Conservation (phyloP, 768 basidiomycete genomes). For the Xerocomus spinulosus region DNA sequence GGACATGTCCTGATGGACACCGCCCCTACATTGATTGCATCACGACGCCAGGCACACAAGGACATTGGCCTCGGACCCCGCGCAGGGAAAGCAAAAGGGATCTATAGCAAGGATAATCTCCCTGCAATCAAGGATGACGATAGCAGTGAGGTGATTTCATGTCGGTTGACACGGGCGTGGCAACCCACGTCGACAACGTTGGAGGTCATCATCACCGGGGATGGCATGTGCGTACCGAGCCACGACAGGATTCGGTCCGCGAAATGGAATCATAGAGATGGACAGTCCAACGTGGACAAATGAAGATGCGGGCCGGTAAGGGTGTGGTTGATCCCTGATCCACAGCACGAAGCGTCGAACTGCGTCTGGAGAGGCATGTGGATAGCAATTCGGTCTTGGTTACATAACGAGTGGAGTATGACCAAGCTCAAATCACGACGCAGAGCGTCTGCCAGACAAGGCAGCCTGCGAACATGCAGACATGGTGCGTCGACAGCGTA, state of each 20-base stretch:
- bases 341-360: too few relatives aligned
- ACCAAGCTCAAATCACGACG: not conserved
- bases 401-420: too few relatives aligned
- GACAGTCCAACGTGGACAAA: not conserved
- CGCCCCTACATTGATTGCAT: constrained; percentile 23
- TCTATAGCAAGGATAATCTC: not conserved
- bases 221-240: constrained; percentile 13
- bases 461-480: constrained; percentile 23
- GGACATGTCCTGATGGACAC: constrained; percentile 12
- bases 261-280: constrained; percentile 1
- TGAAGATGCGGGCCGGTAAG: constrained; percentile 1
- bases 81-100: constrained; percentile 18
- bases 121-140: constrained; percentile 9
- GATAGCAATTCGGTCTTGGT: too few relatives aligned
- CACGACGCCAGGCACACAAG: constrained; percentile 24
- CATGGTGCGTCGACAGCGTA: constrained; percentile 18
- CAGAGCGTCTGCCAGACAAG: too few relatives aligned
- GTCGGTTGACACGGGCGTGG: constrained; percentile 14
- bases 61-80: constrained; percentile 30
- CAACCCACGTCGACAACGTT: constrained; percentile 8
- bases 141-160: constrained; percentile 24
- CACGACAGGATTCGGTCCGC: not conserved
- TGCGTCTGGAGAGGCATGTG: too few relatives aligned
- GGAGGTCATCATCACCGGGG: constrained; percentile 3
- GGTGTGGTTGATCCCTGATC: constrained; percentile 2